Base-by-base conservation (phyloP, 495 filamentous ascomycete genomes). In the Cetradonia linearis region DNA sequence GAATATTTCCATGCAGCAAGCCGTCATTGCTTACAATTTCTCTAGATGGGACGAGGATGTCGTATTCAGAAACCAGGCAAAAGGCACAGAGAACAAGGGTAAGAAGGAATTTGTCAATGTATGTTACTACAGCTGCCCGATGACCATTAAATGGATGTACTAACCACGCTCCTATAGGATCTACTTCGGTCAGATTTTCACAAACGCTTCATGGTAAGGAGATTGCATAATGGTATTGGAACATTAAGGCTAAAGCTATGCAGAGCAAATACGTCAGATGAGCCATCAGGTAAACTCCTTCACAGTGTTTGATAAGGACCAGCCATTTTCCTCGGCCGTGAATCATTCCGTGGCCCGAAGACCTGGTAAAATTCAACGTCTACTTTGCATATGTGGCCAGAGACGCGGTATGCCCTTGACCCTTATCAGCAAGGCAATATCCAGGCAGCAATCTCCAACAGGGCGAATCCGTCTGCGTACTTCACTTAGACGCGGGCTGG, bases 31-130 rank as follows among this genome's bases (percentile, higher is more conserved):
- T 72, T 76, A 77, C 62, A 66, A 70, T 46, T 70, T 70, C 65
- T 68, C 69, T 28, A 81, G 91, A 68, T 98, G 93, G 93, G 93
- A 98, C 65, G 93, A 98, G 62, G 93, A 98, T 75, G 93, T 98
- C n/a, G 90, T 98, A 20, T 98, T 98, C 75, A 96, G 95, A 77
- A 98, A 98, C 72, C 93, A 97, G 72, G 93, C 91, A 36, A 81
- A 94, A 49, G 93, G 93, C 4, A 96, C 90, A 11, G 93, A 96
- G 67, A 90, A 95, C 58, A 89, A 86, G 74, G 78, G 80, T 52
- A 90, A 91, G 75, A 94, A 91, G 74, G 90, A 96, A 74, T 98
- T 97, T 77, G 89, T 98, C 69, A 98, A 98, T 68, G 86, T 89
- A 73, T 70, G 83, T 73, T 38, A 40, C 36, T 25, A 46, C 20